Percentiles rank a stretch among this genome's conserved stretches.
phyloP scores from a whole-genome alignment of 2,329 filamentous ascomycete species.

The Phoma sp. region DNA sequence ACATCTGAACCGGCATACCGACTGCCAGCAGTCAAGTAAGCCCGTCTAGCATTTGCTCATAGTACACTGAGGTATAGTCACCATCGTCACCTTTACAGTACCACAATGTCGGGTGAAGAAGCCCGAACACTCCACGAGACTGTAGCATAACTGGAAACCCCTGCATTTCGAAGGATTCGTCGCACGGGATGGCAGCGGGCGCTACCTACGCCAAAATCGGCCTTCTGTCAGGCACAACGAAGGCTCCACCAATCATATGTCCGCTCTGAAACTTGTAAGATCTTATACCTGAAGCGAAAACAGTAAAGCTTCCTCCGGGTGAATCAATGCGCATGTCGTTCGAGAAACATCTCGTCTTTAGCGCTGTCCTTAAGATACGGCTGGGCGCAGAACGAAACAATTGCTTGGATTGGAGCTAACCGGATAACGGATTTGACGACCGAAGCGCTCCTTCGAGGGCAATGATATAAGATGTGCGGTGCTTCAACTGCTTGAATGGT shows the following conservation, averaged over 20 bases:
- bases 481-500: constrained; percentile 16
- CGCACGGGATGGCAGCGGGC: constrained; percentile 25
- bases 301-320: constrained; percentile 23
- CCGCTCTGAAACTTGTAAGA: constrained; percentile 21
- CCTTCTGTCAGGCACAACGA: constrained; percentile 21
- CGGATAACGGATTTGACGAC: constrained; percentile 22
- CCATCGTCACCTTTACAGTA: background rate
- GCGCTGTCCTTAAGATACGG: constrained; percentile 26
- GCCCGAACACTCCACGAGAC: background rate
- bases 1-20: background rate
- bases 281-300: constrained; percentile 19
- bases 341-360: constrained; percentile 30
- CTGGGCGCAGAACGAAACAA: constrained; percentile 39
- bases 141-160: constrained; percentile 21
- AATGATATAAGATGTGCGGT: constrained; percentile 30
- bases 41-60: background rate
- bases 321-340: constrained; percentile 31
- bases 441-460: constrained; percentile 19
- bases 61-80: background rate
- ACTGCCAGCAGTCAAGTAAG: background rate
- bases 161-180: constrained; percentile 29
- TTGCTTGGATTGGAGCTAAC: constrained; percentile 26
- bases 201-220: constrained; percentile 12
- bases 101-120: background rate
- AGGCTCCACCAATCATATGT: constrained; percentile 27